phyloP scores from a whole-genome alignment of 139 green algal species.

The Pleodorina starrii region DNA sequence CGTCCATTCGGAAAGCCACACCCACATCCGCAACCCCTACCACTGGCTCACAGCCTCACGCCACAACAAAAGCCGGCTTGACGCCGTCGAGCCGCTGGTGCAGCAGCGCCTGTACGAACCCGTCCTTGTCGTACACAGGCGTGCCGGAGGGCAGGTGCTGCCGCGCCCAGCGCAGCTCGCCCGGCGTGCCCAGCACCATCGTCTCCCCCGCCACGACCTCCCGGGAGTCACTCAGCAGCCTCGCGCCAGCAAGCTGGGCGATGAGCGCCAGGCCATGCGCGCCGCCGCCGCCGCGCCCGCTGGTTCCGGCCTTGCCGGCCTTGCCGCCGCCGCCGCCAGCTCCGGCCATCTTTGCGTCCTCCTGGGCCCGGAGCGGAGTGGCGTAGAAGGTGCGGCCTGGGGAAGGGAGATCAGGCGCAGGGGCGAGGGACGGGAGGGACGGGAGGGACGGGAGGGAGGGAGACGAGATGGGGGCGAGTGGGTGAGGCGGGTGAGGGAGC shows the following conservation, averaged over 20 bases:
- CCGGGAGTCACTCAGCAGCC: neutral
- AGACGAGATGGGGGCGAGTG: too few species aligned
- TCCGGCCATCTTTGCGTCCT: conserved; percentile 16
- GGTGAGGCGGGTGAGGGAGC: too few species aligned
- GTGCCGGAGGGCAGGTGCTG: conserved; percentile 16
- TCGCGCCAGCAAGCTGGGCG: conserved; percentile 23
- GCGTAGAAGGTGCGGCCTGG: conserved; percentile 27
- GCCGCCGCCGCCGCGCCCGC: neutral
- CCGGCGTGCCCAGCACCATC: neutral
- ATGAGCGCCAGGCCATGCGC: conserved; percentile 27
- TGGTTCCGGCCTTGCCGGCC: neutral
- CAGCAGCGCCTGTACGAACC: conserved; percentile 19
- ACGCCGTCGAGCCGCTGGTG: conserved; percentile 21
- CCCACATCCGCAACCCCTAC: too few species aligned
- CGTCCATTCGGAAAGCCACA: too few species aligned
- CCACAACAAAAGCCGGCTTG: conserved; percentile 26
- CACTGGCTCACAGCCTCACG: too few species aligned
- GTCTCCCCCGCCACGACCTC: neutral
- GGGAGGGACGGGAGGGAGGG: too few species aligned
- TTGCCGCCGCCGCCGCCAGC: neutral
- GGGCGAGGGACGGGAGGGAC: too few species aligned
- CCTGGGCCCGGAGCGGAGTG: neutral
- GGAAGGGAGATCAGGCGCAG: too few species aligned
- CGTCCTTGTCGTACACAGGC: conserved; percentile 40
- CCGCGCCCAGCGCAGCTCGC: conserved; percentile 14